Base-by-base conservation (phyloP, 2,329 filamentous ascomycete species). In the Calycina marina region DNA sequence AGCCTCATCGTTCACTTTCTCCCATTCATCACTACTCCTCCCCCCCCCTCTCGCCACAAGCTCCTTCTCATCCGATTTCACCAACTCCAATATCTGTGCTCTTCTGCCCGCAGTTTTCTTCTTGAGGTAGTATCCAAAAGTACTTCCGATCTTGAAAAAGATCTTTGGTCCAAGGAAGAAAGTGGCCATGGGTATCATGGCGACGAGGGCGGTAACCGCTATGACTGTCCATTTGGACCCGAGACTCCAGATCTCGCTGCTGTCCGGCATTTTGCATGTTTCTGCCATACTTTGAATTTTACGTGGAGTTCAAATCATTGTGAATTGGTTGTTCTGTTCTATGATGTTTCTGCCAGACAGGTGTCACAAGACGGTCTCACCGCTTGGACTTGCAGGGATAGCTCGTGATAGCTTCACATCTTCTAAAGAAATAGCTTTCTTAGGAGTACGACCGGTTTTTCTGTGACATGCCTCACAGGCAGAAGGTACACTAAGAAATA, bases 1-100 rank as follows among this genome's bases (percentile, higher is more conserved):
- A 20, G 62, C 57, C 37, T 77, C 69, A n/a, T 83, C 65, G 46
- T 73, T 75, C 53, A 82, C 75, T 76, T 77, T 82, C 31, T 75
- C 76, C 16, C 74, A 71, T 27, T 47, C 48, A 41, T 78, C 73
- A 17, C 53, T 51, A 36, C 45, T 53, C 30, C 52, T 18, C 49
- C 40, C 35, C 12, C 43, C 24, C 24, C 27, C 32, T 37, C 33
- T 24, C 28, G 31, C 34, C 24, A 39, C 22, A 30, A 38, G 40
- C 6, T 42, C 44, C 10, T 32, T 49, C 42, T 47, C 57, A 25
- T 51, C 56, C 34, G 56, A 57, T 34, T 56, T 50, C 25, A 58
- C 53, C 51, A 65, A 65, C 29, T 63, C 54, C 38, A 77, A 51
- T 33, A 83, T 65, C 32, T 69, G 60, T 35, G 64, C 59, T 28